Evolutionary conservation across 495 filamentous ascomycete species (phyloP).

Genomic region (Trichoderma virens): DNA sequence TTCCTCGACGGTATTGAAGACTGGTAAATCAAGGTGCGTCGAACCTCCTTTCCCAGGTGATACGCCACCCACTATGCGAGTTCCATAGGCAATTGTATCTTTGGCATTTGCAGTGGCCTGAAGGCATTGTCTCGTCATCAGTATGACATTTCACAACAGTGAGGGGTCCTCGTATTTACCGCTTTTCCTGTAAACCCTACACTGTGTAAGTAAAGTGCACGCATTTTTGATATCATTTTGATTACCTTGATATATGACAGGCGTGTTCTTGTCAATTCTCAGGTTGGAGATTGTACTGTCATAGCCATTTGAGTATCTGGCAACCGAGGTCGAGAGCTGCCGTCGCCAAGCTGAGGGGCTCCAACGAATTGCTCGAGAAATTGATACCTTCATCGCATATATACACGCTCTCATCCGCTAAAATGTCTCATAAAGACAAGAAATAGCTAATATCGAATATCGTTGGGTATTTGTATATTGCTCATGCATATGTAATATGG

Average conservation of each 20-base stretch:
- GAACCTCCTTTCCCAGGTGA: slow-evolving; percentile 68
- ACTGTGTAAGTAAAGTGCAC: not conserved
- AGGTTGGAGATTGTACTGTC: slow-evolving; percentile 65
- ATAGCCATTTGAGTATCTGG: slow-evolving; percentile 21
- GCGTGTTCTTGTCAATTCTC: slow-evolving; percentile 69
- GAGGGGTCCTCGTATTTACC: slow-evolving; percentile 11
- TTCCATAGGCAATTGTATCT: slow-evolving; percentile 78
- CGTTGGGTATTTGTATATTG: not conserved
- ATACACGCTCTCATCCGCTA: not conserved
- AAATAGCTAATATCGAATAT: not conserved
- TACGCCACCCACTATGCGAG: slow-evolving; percentile 81
- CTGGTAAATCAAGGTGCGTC: slow-evolving; percentile 65
- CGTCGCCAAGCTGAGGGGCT: not conserved
- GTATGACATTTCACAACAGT: slow-evolving; percentile 21
- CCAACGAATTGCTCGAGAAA: not conserved
- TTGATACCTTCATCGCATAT: not conserved
- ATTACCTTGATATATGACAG: slow-evolving; percentile 69
- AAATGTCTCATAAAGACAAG: too few species aligned
- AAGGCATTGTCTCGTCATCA: not conserved
- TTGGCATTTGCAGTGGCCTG: slow-evolving; percentile 75
- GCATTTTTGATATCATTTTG: too few species aligned
- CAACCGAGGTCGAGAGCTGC: not conserved
- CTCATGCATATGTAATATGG: not conserved
- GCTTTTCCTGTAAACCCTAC: slow-evolving; percentile 63
- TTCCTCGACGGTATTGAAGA: slow-evolving; percentile 60